Base-by-base conservation (phyloP, 2,329 filamentous ascomycete species). In the Fusarium sp. region DNA sequence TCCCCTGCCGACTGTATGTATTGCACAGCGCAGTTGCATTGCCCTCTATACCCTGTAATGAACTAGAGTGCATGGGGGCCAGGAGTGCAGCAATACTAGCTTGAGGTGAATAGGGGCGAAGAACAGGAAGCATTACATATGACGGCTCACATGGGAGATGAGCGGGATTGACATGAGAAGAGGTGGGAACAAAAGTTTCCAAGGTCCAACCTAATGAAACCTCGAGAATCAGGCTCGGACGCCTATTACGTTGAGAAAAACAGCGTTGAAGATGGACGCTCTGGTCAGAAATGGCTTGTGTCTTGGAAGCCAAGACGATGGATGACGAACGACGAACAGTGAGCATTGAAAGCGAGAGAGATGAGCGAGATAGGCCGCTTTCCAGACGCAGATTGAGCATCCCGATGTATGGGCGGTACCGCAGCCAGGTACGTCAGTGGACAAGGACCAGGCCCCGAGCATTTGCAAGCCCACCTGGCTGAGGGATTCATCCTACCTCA, bases 341-440 rank as follows among this genome's bases (percentile, higher is more conserved):
- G 56, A 44, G 37, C 45, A 57, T 70, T 23, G 23, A 6, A 23
- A 65, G 6, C 12, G 33, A 45, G 42, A 30, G 8, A 30, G 26
- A 45, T 23, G 28, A 41, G 54, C 66, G 62, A 71, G 71, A 72
- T 70, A 64, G 56, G 61, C 58, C 42, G 46, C 65, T 61, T 42
- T 49, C 46, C 51, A 60, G 47, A 45, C 65, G 56, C 62, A 71
- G 71, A 72, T 64, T 73, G 60, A 63, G 54, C 62, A 50, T 56
- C 46, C 58, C 67, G 66, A 65, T 71, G 60, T 52, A 65, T 68
- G 70, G 70, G 56, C 65, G 62, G 68, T 57, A 74, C 67, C 65
- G 58, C 70, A 68, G 71, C 67, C 67, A 71, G 62, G 61, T 74
- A 74, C 72, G 72, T 74, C 72, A 74, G 70, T 62, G 59, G 40